Conservation (phyloP, 176 grass and related monocot species). For the Luzula sylvatica region DNA sequence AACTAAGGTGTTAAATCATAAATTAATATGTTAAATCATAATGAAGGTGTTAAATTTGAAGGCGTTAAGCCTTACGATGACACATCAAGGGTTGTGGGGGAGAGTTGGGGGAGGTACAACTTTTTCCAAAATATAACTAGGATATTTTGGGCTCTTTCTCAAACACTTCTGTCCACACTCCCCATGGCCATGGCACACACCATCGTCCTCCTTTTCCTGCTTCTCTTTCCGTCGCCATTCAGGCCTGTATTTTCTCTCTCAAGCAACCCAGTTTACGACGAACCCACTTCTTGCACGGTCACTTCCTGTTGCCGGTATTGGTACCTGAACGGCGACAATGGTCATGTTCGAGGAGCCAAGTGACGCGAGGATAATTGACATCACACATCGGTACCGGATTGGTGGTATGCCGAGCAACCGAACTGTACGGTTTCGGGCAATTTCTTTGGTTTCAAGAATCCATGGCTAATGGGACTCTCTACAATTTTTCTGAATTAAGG, state of each 20-base stretch:
- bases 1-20: too few relatives aligned
- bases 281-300: slow-evolving; percentile 5
- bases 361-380: slow-evolving; percentile 59
- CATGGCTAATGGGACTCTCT: slow-evolving; percentile 54
- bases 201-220: not conserved
- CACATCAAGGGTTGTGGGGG: too few relatives aligned
- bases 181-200: not conserved
- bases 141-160: not conserved
- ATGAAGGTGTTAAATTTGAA: too few relatives aligned
- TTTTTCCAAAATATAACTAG: not conserved
- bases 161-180: not conserved
- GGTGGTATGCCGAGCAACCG: slow-evolving; percentile 38
- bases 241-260: not conserved
- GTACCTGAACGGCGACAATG: not conserved
- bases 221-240: not conserved
- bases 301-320: slow-evolving; percentile 4
- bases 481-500: slow-evolving; percentile 62
- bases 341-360: not conserved
- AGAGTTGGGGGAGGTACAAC: too few relatives aligned
- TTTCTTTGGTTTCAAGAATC: slow-evolving; percentile 42
- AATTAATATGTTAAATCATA: too few relatives aligned
- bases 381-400: slow-evolving; percentile 57
- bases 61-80: too few relatives aligned
- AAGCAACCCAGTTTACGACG: slow-evolving; percentile 14
- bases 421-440: slow-evolving; percentile 29